Percentiles rank a stretch among this genome's conserved stretches.
Conservation (phyloP, 805 yeast genomes). For the Starmerella khaoyaiensis region DNA sequence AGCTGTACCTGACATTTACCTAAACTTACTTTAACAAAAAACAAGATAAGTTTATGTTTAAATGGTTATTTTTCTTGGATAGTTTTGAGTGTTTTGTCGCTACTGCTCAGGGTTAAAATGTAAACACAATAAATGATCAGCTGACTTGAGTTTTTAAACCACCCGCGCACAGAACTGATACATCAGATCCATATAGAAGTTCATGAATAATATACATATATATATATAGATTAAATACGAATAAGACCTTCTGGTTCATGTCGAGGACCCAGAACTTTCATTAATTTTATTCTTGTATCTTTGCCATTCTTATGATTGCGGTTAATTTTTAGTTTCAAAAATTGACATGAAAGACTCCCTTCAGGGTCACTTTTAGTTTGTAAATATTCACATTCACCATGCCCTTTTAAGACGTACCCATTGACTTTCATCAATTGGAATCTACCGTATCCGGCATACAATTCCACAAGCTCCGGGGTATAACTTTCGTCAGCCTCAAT, state of each 20-base stretch:
- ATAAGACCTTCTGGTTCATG: too few relatives aligned
- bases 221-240: too few relatives aligned
- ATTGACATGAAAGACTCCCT: slow-evolving; percentile 51
- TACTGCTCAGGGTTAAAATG: slow-evolving; percentile 4
- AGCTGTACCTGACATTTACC: neutral
- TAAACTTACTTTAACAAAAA: neutral
- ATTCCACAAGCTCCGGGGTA: slow-evolving; percentile 60
- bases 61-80: neutral
- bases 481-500: slow-evolving; percentile 73
- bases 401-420: slow-evolving; percentile 25
- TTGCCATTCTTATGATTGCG: slow-evolving; percentile 92
- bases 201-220: too few relatives aligned
- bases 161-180: too few relatives aligned
- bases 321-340: slow-evolving; percentile 46
- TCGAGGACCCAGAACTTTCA: slow-evolving; percentile 14
- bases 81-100: too few relatives aligned
- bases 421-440: slow-evolving; percentile 63
- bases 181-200: too few relatives aligned
- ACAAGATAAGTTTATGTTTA: neutral
- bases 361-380: slow-evolving; percentile 35
- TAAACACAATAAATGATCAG: slow-evolving; percentile 1
- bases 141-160: too few relatives aligned
- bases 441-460: slow-evolving; percentile 65
- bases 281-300: slow-evolving; percentile 75
- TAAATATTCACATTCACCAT: slow-evolving; percentile 24